Evolutionary conservation across 1,139 yeast species (phyloP), one percentile per base, ranked within the genome.

Genomic region (Protomyces arabidopsidicola): DNA sequence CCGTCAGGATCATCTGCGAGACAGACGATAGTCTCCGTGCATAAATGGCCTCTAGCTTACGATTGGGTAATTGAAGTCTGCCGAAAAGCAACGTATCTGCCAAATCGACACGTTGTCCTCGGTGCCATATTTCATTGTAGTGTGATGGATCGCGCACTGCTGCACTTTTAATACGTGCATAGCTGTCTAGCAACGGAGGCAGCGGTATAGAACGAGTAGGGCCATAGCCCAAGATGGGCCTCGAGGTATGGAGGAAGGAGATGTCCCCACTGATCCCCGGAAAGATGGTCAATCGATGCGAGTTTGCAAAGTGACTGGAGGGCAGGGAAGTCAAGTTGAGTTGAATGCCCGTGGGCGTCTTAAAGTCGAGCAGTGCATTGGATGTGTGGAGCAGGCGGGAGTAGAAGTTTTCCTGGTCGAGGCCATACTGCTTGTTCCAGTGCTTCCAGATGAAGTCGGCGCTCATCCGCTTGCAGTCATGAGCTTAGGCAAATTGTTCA

Each of bases 11-110:
- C 38, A 90, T 68, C 70, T 90, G 96, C 12, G 90, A 76, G 65
- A 79, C 77, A 18, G 81, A 75, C 2, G 87, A 76, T 50, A 90
- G 70, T 65, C 90, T 78, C 67, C 88, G 84, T 50, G 91, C 84
- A 10, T 86, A 71, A 95, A 93, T 86, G 0, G 97, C 97, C 73
- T 93, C 98, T 6, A 95, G 76, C 3, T 89, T 86, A 24, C 90
- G 85, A 1, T 90, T 88, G 0, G 98, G 98, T 68, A 93, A 85
- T 71, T 87, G 88, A 84, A 95, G 83, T 67, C 95, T 79, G 0
- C 98, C 98, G 72, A 90, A 93, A 39, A 84, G 72, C 18, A 86
- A 72, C 0, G 81, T 75, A 50, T 72, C 73, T 69, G 67, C 68
- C 2, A 65, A 62, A 64, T 76, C 78, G 3, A 75, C 70, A 24